phyloP scores from a whole-genome alignment of 495 filamentous ascomycete species.

The Penicillium macrosclerotiorum region DNA sequence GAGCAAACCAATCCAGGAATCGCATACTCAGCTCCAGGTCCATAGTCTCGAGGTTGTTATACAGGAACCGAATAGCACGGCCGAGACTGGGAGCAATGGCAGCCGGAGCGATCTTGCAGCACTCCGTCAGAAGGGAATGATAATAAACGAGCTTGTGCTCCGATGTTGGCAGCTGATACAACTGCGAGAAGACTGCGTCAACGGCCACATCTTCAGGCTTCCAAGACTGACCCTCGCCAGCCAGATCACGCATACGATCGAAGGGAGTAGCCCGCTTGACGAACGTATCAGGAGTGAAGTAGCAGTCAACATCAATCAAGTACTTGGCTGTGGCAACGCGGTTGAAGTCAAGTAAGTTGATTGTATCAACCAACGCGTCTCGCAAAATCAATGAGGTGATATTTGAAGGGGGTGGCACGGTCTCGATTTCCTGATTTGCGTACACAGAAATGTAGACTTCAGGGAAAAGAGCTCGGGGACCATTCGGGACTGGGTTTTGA shows the following conservation, averaged over 20 bases:
- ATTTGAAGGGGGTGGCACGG: constrained; percentile 73
- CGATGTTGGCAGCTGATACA: constrained; percentile 81
- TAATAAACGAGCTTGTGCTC: constrained; percentile 97
- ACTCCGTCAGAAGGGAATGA: constrained; percentile 89
- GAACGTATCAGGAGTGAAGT: constrained; percentile 83
- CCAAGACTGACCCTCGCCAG: constrained; percentile 70
- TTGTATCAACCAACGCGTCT: constrained; percentile 86
- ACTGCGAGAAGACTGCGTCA: constrained; percentile 92
- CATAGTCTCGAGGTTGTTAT: constrained; percentile 73
- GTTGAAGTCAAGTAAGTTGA: constrained; percentile 92
- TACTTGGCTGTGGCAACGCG: constrained; percentile 82
- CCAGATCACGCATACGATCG: constrained; percentile 76
- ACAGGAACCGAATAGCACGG: constrained; percentile 88
- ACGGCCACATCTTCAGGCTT: constrained; percentile 98
- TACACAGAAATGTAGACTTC: constrained; percentile 95
- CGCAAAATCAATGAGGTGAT: constrained; percentile 79
- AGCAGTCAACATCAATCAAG: constrained; percentile 92
- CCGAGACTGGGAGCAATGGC: constrained; percentile 95
- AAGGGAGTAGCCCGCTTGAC: constrained; percentile 90
- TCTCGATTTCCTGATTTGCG: constrained; percentile 82
- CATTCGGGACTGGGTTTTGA: constrained; percentile 70
- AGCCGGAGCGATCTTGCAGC: constrained; percentile 90
- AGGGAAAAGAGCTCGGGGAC: constrained; percentile 75
- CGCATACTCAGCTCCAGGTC: constrained; percentile 84
- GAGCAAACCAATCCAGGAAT: constrained; percentile 96